Base-by-base conservation (phyloP, 306 rosid species). In the Delonix regia region DNA sequence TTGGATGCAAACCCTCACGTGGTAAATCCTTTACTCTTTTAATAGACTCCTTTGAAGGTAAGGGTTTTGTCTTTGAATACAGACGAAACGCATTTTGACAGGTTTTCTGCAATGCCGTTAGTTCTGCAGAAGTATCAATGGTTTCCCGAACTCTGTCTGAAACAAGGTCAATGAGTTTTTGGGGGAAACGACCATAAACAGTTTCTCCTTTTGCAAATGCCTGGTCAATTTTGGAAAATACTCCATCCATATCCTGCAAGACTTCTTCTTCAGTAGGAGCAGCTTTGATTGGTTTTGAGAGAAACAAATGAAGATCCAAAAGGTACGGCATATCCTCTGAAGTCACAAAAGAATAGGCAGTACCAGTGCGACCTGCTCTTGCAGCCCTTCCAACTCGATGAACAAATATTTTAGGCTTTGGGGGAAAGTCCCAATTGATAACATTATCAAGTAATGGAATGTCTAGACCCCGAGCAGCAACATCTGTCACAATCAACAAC, bases 341-440 rank as follows among this genome's bases (percentile, higher is more conserved):
- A 67, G 97, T 92, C 85, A 94, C 69, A 71, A 94, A 90, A 75
- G 99, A 94, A 86, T 87, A 94, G 0, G 99, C 97, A 19, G 97
- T 82, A 52, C 99, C 99, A 64, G 90, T 92, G 12, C 97, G 88
- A 80, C 97, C 99, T 13, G 97, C 97, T 82, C 99, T 94, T 55
- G 97, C 99, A 66, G 84, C 99, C 83, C 98, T 91, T 69, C 99
- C 98, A 44, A 95, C 99, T 51, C 97, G 92, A 83, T 95, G 99
- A 73, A 92, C 89, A 47, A 92, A 95, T 71, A 95, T 87, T 86
- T 95, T 95, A 70, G 97, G 99, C 84, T 86, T 91, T 9, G 97
- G 89, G 25, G 99, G 97, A 3, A 95, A 95, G 88, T 95, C 99
- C 99, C 97, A 92, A 74, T 95, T 92, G 83, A 95, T 84, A 79